Evolutionary conservation across 2,329 filamentous ascomycete species (phyloP).

Genomic region (Emergomyces pasteurianus): DNA sequence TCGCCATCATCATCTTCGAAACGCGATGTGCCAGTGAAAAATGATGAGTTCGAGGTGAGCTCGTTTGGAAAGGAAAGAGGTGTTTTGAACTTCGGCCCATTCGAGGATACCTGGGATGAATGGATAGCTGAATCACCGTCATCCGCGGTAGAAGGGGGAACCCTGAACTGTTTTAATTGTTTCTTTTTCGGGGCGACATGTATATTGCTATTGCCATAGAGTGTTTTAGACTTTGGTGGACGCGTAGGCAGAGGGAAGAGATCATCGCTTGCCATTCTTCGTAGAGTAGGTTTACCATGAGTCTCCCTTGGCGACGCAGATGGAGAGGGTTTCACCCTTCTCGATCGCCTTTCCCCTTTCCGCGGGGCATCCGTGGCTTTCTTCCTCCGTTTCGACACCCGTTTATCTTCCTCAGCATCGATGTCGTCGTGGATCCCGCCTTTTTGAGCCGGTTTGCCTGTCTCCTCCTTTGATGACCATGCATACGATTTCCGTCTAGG

Average conservation of each 20-base stretch:
- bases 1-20: slow-evolving; percentile 6
- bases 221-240: background rate
- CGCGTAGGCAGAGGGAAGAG: background rate
- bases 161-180: background rate
- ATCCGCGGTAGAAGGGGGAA: background rate
- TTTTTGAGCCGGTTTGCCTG: background rate
- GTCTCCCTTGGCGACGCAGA: background rate
- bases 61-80: slow-evolving; percentile 15
- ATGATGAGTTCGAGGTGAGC: slow-evolving; percentile 18
- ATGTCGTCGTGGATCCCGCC: background rate
- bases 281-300: background rate
- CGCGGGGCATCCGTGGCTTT: background rate
- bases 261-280: background rate
- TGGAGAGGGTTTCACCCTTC: background rate
- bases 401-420: background rate
- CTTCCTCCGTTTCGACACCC: slow-evolving; percentile 1
- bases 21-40: slow-evolving; percentile 15
- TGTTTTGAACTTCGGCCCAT: slow-evolving; percentile 15
- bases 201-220: background rate
- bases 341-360: background rate
- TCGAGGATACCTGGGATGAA: slow-evolving; percentile 4
- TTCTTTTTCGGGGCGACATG: background rate
- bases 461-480: slow-evolving; percentile 1
- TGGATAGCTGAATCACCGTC: slow-evolving; percentile 2
- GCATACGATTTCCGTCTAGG: background rate